Evolutionary conservation across 169 alveolate species (phyloP).

Genomic region (Eimeria acervulina): DNA sequence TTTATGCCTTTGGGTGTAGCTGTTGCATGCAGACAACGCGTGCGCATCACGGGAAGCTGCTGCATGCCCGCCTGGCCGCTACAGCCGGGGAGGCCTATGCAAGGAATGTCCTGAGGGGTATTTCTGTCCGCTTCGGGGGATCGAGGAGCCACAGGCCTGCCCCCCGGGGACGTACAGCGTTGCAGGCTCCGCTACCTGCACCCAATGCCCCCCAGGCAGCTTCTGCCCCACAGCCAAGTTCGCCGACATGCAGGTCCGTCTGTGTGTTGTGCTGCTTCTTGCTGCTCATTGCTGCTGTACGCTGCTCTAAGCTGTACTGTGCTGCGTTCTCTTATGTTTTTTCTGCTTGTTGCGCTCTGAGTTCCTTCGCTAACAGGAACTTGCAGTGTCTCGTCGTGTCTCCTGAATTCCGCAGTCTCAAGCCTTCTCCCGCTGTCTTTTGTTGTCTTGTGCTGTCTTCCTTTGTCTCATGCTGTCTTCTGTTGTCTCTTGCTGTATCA

Average conservation of each 20-base stretch:
- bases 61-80: constrained; percentile 10
- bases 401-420: too few species aligned
- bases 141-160: constrained; percentile 31
- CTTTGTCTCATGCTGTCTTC: too few species aligned
- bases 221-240: constrained; percentile 56
- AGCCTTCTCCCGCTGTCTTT: too few species aligned
- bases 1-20: background rate
- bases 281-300: too few species aligned
- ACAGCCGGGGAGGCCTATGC: background rate
- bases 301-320: too few species aligned
- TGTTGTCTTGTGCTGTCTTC: too few species aligned
- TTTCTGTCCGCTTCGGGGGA: background rate
- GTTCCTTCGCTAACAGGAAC: too few species aligned
- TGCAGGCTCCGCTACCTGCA: background rate
- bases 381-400: too few species aligned
- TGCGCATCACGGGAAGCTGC: background rate
- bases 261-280: background rate
- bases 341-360: too few species aligned
- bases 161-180: constrained; percentile 52
- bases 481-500: too few species aligned
- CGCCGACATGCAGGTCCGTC: constrained; percentile 31
- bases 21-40: background rate
- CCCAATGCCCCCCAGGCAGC: constrained; percentile 29
- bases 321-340: too few species aligned
- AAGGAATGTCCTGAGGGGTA: background rate